Evolutionary conservation across 2,329 filamentous ascomycete species (phyloP).

Genomic region (Niveomyces coronatus): DNA sequence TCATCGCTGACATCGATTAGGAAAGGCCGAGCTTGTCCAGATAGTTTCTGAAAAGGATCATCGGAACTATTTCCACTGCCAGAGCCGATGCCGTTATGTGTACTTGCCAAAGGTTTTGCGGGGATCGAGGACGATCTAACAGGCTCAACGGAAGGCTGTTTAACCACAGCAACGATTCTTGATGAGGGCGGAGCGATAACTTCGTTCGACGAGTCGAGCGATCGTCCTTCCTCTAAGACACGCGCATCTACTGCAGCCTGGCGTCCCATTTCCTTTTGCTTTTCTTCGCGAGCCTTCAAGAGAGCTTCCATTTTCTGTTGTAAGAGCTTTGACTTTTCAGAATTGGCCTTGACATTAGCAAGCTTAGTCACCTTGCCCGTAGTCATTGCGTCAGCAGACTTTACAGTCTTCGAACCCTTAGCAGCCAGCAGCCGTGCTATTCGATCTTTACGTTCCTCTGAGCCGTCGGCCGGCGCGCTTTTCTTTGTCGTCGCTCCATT

Average conservation of each 20-base stretch:
- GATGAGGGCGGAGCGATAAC: no score
- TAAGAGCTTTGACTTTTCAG: constrained; percentile 62
- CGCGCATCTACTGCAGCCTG: constrained; percentile 3
- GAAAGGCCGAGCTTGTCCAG: constrained; percentile 52
- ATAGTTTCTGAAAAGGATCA: constrained; percentile 45
- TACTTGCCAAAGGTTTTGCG: neutral
- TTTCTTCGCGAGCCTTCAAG: constrained; percentile 44
- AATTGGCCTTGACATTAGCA: constrained; percentile 38
- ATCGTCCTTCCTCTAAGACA: no score
- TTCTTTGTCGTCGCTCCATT: neutral
- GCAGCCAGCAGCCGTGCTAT: constrained; percentile 68
- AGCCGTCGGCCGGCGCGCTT: constrained; percentile 19
- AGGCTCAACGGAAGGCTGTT: neutral
- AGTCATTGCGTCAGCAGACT: constrained; percentile 11
- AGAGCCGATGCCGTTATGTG: no score
- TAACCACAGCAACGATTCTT: no score
- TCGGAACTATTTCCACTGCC: constrained; percentile 38
- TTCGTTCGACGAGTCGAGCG: no score
- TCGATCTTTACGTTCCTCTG: constrained; percentile 62
- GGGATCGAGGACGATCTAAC: neutral
- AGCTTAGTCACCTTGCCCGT: constrained; percentile 12
- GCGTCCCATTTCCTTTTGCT: constrained; percentile 14
- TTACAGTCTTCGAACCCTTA: constrained; percentile 46
- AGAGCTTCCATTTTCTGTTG: constrained; percentile 71
- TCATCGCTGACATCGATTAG: constrained; percentile 80